Conservation (phyloP, 2,329 filamentous ascomycete genomes). For the Chaetomiaceae sp. region DNA sequence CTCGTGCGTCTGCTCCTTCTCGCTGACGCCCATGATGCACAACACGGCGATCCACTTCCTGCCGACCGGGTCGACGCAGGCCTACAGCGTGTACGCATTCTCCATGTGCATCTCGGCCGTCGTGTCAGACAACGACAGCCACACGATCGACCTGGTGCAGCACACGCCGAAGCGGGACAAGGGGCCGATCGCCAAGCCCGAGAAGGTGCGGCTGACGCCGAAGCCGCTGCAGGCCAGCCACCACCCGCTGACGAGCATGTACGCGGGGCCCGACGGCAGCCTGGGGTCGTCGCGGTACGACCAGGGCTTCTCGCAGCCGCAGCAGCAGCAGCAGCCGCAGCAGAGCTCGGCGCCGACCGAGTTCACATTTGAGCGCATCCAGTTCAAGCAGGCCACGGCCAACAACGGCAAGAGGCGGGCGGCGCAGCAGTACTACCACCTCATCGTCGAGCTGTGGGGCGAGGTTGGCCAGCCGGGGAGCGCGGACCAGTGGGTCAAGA, state of each 20-base stretch:
- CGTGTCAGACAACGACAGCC: slow-evolving; percentile 67
- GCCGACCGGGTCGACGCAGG: slow-evolving; percentile 43
- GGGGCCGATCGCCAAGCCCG: slow-evolving; percentile 70
- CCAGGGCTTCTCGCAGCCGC: no score
- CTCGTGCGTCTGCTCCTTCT: slow-evolving; percentile 73
- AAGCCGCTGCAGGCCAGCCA: slow-evolving; percentile 49
- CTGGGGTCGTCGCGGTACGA: slow-evolving; percentile 37
- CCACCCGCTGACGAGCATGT: slow-evolving; percentile 38
- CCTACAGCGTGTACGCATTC: slow-evolving; percentile 65
- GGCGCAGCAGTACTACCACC: slow-evolving; percentile 85
- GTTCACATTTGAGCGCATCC: slow-evolving; percentile 76
- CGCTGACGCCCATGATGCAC: slow-evolving; percentile 49
- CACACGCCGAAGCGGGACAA: slow-evolving; percentile 91
- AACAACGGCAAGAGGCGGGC: slow-evolving; percentile 90
- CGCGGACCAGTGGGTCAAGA: slow-evolving; percentile 57
- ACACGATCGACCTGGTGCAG: slow-evolving; percentile 77
- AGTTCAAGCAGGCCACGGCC: slow-evolving; percentile 89
- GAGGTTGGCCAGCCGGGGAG: slow-evolving; percentile 49
- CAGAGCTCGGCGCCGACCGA: slow-evolving; percentile 42
- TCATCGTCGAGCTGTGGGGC: slow-evolving; percentile 79
- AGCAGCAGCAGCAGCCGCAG: slow-evolving; percentile 29
- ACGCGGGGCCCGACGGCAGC: slow-evolving; percentile 33
- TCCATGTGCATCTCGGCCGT: slow-evolving; percentile 81
- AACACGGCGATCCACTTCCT: slow-evolving; percentile 47
- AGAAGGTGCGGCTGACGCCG: slow-evolving; percentile 61